These are phyloP conservation scores for Cichorium intybus DNA, from an alignment of 140 eudicot genomes.

Conservation along the genomic window DNA sequence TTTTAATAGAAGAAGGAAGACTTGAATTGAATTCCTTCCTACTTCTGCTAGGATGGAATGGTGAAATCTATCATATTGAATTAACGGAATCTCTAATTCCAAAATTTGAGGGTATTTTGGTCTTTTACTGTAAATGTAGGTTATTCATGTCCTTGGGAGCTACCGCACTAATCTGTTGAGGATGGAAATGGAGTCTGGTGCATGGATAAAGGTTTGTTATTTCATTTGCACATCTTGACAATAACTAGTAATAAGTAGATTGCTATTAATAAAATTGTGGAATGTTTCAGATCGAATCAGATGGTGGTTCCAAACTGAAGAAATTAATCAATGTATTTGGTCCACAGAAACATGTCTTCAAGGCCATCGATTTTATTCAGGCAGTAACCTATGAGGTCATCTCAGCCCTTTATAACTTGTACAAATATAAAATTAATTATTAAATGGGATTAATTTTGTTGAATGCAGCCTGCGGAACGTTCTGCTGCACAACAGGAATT, in stretches of 20 bases:
- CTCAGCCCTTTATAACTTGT: no score
- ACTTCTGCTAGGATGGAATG: no score
- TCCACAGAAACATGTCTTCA: background rate
- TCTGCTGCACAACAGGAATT: background rate
- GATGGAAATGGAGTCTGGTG: background rate
- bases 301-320: background rate
- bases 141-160: background rate
- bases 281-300: background rate
- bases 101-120: background rate
- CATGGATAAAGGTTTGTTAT: background rate
- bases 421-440: no score
- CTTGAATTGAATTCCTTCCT: no score
- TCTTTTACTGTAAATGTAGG: background rate
- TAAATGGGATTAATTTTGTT: no score
- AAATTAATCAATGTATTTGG: background rate
- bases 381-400: background rate
- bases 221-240: no score
- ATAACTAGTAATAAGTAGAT: no score
- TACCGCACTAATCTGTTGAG: background rate
- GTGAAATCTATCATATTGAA: no score
- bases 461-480: background rate
- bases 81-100: no score
- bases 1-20: no score
- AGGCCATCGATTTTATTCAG: background rate
- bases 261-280: no score